phyloP scores from a whole-genome alignment of 1,139 yeast genomes.

The Suhomyces wounanorum region DNA sequence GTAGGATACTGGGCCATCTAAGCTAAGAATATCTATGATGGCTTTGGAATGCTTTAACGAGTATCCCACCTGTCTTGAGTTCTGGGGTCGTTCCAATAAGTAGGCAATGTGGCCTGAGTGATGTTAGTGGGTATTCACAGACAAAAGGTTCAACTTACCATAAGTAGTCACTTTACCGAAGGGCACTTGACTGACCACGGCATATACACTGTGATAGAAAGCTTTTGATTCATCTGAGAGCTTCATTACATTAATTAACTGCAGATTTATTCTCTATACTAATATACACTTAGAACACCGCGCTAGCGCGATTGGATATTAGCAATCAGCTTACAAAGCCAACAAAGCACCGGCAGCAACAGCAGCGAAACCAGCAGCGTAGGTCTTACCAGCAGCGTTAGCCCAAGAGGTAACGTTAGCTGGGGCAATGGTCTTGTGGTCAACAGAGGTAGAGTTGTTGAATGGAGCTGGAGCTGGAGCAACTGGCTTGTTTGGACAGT shows the following conservation, averaged over 20 bases:
- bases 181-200: conserved; percentile 57
- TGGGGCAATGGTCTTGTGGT: conserved; percentile 21
- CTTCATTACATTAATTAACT: conserved; percentile 20
- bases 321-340: conserved; percentile 28
- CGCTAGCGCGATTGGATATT: conserved; percentile 11
- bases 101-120: conserved; percentile 65
- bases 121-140: conserved; percentile 12
- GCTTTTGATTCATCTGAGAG: conserved; percentile 52
- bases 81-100: conserved; percentile 59
- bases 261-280: conserved; percentile 9
- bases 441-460: conserved; percentile 20
- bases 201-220: conserved; percentile 64
- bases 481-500: conserved; percentile 26
- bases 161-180: conserved; percentile 68
- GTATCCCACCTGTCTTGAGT: conserved; percentile 74
- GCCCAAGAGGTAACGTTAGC: conserved; percentile 28
- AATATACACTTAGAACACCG: conserved; percentile 10
- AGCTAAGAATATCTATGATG: conserved; percentile 25
- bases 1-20: conserved; percentile 20
- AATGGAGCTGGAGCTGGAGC: conserved; percentile 22
- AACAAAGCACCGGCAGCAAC: conserved; percentile 38
- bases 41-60: conserved; percentile 52
- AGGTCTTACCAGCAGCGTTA: conserved; percentile 27
- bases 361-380: conserved; percentile 31
- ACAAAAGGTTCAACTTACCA: conserved; percentile 36